Evolutionary conservation across 2,329 filamentous ascomycete genomes (phyloP).

Genomic region (Colletotrichum gloeosporioides): DNA sequence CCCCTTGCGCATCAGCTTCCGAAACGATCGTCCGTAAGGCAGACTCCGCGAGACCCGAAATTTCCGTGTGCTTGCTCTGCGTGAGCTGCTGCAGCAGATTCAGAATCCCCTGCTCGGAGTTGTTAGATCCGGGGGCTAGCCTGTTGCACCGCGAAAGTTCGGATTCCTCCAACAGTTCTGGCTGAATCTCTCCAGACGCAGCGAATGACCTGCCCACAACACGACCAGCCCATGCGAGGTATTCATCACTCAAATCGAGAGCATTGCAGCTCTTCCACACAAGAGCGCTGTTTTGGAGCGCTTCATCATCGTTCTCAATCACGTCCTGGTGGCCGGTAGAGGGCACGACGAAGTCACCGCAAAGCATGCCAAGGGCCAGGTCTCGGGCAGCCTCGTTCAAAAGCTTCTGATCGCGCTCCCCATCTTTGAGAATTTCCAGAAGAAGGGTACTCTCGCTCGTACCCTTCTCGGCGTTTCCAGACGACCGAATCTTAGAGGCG

Average conservation of each 20-base stretch:
- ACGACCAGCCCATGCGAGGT: slow-evolving; percentile 83
- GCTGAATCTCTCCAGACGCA: slow-evolving; percentile 71
- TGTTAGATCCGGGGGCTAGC: slow-evolving; percentile 50
- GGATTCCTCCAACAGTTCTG: slow-evolving; percentile 66
- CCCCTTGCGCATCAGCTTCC: slow-evolving; percentile 50
- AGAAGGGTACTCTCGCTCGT: slow-evolving; percentile 82
- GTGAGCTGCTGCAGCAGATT: slow-evolving; percentile 67
- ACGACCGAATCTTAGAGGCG: slow-evolving; percentile 69
- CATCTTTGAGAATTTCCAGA: slow-evolving; percentile 80
- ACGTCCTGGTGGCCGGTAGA: slow-evolving; percentile 64
- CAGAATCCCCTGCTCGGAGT: slow-evolving; percentile 70
- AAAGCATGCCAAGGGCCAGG: slow-evolving; percentile 75
- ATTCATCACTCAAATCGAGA: slow-evolving; percentile 68
- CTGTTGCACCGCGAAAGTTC: slow-evolving; percentile 55
- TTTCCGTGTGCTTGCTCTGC: slow-evolving; percentile 58
- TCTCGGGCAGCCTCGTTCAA: slow-evolving; percentile 74
- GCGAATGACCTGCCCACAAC: slow-evolving; percentile 86
- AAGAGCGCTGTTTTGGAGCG: slow-evolving; percentile 65
- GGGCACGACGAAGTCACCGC: slow-evolving; percentile 73
- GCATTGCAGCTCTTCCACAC: slow-evolving; percentile 79
- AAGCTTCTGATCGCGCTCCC: slow-evolving; percentile 63
- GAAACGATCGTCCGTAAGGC: slow-evolving; percentile 63
- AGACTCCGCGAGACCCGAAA: slow-evolving; percentile 65
- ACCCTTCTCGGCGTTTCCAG: slow-evolving; percentile 72
- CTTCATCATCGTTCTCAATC: slow-evolving; percentile 69